A percentile compares a stretch with the other conserved stretches of the same genome.
Conservation (phyloP, 2,329 filamentous ascomycete genomes). For the Exophiala spinifera region DNA sequence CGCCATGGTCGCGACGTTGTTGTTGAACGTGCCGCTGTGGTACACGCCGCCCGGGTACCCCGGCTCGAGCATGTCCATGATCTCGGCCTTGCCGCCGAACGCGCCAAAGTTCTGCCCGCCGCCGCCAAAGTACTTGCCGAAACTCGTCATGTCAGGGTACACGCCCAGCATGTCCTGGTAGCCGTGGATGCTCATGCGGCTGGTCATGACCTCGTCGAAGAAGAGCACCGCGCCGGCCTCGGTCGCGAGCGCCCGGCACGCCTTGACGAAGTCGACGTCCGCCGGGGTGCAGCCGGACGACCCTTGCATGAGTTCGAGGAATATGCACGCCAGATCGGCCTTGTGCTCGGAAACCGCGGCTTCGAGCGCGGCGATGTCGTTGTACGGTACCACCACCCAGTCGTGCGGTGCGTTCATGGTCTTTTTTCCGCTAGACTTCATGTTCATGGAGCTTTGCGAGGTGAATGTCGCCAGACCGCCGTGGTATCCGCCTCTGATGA, state of each 20-base stretch:
- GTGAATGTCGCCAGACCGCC: not conserved
- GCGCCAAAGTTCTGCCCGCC: constrained; percentile 65
- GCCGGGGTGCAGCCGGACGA: constrained; percentile 1
- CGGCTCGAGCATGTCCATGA: constrained; percentile 48
- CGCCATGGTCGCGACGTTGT: constrained; percentile 8
- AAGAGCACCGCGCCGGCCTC: not conserved
- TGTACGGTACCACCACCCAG: constrained; percentile 1
- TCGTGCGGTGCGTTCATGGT: constrained; percentile 4
- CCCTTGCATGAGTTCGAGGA: constrained; percentile 4
- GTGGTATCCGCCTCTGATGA: constrained; percentile 1
- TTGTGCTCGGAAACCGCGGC: not conserved
- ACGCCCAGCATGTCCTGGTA: constrained; percentile 41
- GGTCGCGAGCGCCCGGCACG: not conserved
- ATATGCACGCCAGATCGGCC: not conserved
- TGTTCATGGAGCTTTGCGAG: not conserved
- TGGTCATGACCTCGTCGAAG: constrained; percentile 30
- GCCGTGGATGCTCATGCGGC: constrained; percentile 53
- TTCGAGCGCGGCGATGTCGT: not conserved
- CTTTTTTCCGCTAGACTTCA: constrained; percentile 1
- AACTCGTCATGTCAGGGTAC: constrained; percentile 59
- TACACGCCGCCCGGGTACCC: not conserved
- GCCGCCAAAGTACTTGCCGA: constrained; percentile 66
- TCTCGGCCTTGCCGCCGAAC: constrained; percentile 58
- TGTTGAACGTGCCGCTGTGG: constrained; percentile 8
- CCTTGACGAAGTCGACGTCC: not conserved